Evolutionary conservation across 1,284 basidiomycete species (phyloP).

Genomic region (Ceraceosorus bombacis): DNA sequence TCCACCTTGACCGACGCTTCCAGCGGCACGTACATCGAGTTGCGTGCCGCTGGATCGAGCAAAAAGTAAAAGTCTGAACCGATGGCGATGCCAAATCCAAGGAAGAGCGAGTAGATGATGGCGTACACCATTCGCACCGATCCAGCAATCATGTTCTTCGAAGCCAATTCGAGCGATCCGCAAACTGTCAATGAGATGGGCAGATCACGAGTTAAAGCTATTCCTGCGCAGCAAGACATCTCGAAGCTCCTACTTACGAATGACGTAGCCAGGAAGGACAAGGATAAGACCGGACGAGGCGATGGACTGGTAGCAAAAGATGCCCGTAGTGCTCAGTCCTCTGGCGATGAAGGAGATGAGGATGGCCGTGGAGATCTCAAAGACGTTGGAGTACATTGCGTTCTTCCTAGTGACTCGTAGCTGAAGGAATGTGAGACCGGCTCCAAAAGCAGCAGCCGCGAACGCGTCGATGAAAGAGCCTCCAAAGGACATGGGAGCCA

Average conservation of each 20-base stretch:
- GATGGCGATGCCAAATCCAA: constrained; percentile 75
- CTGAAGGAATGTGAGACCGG: constrained; percentile 65
- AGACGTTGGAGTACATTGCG: constrained; percentile 76
- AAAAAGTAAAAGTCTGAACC: constrained; percentile 77
- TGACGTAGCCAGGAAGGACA: constrained; percentile 69
- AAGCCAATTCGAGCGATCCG: constrained; percentile 20
- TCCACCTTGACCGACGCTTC: constrained; percentile 53
- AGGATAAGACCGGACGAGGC: constrained; percentile 72
- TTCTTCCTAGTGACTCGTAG: constrained; percentile 69
- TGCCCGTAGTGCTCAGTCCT: constrained; percentile 63
- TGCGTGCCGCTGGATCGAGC: constrained; percentile 59
- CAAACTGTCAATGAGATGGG: constrained; percentile 7
- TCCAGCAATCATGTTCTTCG: constrained; percentile 21
- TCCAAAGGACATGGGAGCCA: constrained; percentile 55
- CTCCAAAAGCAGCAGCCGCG: constrained; percentile 65
- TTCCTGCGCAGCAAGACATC: neutral
- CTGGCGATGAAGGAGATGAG: constrained; percentile 71
- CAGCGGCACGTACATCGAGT: constrained; percentile 15
- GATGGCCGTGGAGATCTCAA: constrained; percentile 75
- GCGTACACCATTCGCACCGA: constrained; percentile 24
- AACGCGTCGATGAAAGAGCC: constrained; percentile 63
- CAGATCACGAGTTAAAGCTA: neutral
- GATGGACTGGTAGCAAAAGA: constrained; percentile 75
- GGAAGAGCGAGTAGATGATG: constrained; percentile 21
- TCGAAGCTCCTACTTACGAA: constrained; percentile 63